Base-by-base conservation (phyloP, 192 early-diverging fungal species). In the Thamnidium elegans region DNA sequence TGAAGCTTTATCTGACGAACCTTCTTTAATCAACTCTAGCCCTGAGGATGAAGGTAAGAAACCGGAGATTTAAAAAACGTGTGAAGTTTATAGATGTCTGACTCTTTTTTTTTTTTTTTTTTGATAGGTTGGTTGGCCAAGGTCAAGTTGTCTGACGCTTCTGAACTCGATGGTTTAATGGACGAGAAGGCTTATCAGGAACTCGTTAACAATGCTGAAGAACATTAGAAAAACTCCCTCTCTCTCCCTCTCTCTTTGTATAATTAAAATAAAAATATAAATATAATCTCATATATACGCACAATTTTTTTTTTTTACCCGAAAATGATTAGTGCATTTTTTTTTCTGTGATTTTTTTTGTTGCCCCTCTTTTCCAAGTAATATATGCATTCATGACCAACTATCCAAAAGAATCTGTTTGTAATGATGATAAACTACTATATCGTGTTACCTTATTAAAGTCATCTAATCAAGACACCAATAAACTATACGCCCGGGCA, bases 41-140 rank as follows among this genome's bases (percentile, higher is more conserved):
- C 82, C 94, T 15, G 92, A 92, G 65, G 71, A 63, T 7, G 82
- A 94, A 23, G 93, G 88, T 91, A 77, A 67, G 67, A 48, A 47
- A 59, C 3, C 23, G 17, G 47, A 32, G 10, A 52, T 58, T n/a
- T 13, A 6, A 54, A 9, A 39, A 39, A 9, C 36, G 46, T 45
- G 34, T 54, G 51, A 15, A 52, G 45, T 19, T 7, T 13, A 26
- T 55, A 9, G 8, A 19, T 11, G n/a, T 26, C 30, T 56, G 26
- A 50, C 32, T 43, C 9, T 55, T 63, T 26, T 60, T 14, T 17
- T 48, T 52, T 48, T 52, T 58, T 62, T 71, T 30, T 59, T 63
- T 20, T 51, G 31, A 48, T 64, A 92, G 92, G 90, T 58, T 98
- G 96, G 96, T 80, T 95, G 46, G 92, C 89, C 74, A 94, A 95